Base-by-base conservation (phyloP, 2,329 filamentous ascomycete genomes). In the Fonsecaea pedrosoi region DNA sequence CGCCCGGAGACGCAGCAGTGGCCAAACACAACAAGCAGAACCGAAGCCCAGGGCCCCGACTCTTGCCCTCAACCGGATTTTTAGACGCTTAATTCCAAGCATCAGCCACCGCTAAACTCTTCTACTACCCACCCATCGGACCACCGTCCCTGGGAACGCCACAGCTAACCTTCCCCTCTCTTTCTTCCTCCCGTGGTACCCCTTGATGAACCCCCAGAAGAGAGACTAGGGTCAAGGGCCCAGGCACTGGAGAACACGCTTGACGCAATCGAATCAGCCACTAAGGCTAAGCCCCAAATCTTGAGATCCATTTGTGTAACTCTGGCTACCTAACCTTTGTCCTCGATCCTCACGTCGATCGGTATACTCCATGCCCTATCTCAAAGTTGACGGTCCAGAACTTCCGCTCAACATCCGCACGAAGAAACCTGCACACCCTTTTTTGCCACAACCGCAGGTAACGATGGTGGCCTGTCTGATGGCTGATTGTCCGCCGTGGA, bases 201-300 rank as follows among this genome's bases (percentile, higher is more conserved):
- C 37, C 37, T 15, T 40, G 37, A 12, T 40, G 2, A 8, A 4
- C 21, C 45, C 45, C 45, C 21, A 8, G 13, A 13, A 13, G 9
- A 25, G 25, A 13, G 45, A 25, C 8, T 8, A 25, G 37, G 59
- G 59, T 35, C 59, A 13, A 54, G 48, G 53, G 15, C 32, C 18
- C 48, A 37, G 18, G 45, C 34, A 12, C 54, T 35, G 4, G 25
- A 7, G 42, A 34, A 35, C 32, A 61, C 59, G 45, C 45, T 48
- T 61, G 59, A 61, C 59, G 59, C 59, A 40, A 61, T 42, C 48
- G 59, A 48, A 30, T 37, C 48, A 54, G 59, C 48, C 59, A 61
- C 59, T 61, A 34, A 54, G 34, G 21, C 21, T 8, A 3, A 55
- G 13, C 8, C 15, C 15, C 54, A 58, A 35, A 32, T 34, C 48